A percentile compares a stretch with the other conserved stretches of the same genome.
phyloP scores from a whole-genome alignment of 495 filamentous ascomycete species.

The Penicillium herquei region DNA sequence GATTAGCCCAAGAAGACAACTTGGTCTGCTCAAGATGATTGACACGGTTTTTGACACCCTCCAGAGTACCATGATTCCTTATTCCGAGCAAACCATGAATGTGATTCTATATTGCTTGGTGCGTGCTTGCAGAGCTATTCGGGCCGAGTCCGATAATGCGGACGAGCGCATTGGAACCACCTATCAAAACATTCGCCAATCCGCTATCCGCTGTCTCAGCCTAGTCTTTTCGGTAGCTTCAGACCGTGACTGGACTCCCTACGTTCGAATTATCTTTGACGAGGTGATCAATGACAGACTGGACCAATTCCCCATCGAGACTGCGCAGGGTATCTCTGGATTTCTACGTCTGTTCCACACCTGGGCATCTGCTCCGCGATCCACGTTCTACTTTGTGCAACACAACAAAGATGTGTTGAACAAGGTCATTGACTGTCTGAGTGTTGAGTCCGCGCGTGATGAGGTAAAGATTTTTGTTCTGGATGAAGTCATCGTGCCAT shows the following conservation, averaged over 20 bases:
- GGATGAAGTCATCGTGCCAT: slow-evolving; percentile 60
- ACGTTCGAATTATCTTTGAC: slow-evolving; percentile 64
- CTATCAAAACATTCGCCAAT: slow-evolving; percentile 67
- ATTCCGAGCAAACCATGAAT: slow-evolving; percentile 62
- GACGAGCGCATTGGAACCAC: slow-evolving; percentile 53
- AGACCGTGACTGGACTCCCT: slow-evolving; percentile 66
- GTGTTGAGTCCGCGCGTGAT: slow-evolving; percentile 74
- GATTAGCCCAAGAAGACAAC: slow-evolving; percentile 69
- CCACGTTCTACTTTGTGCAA: slow-evolving; percentile 64
- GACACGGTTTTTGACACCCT: slow-evolving; percentile 83
- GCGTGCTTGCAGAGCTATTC: slow-evolving; percentile 60
- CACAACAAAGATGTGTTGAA: slow-evolving; percentile 62
- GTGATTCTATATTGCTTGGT: slow-evolving; percentile 77
- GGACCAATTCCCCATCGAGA: slow-evolving; percentile 79
- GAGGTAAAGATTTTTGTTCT: slow-evolving; percentile 84
- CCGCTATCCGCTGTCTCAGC: slow-evolving; percentile 74
- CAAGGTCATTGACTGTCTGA: slow-evolving; percentile 69
- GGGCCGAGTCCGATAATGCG: slow-evolving; percentile 36
- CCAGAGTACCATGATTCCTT: slow-evolving; percentile 62
- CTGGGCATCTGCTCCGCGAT: slow-evolving; percentile 68
- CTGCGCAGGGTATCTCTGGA: slow-evolving; percentile 82
- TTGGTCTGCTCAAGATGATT: slow-evolving; percentile 86
- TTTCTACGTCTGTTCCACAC: slow-evolving; percentile 75
- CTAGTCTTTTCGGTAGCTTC: slow-evolving; percentile 69
- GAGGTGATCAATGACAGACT: slow-evolving; percentile 75